Evolutionary conservation across 2,329 filamentous ascomycete genomes (phyloP).

Genomic region (Annulohypoxylon truncatum): DNA sequence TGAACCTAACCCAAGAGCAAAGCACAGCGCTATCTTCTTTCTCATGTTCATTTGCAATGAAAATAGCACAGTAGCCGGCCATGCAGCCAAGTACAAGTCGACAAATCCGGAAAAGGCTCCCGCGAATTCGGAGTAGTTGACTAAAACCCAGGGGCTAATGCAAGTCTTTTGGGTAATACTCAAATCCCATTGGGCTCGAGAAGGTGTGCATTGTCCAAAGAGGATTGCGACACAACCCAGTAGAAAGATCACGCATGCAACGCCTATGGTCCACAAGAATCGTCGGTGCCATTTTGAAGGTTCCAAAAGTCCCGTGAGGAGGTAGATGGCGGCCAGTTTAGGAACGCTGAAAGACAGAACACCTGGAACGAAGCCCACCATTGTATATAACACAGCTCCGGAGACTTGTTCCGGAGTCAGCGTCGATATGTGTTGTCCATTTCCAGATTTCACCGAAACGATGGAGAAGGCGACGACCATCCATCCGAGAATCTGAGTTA

Average conservation of each 20-base stretch:
- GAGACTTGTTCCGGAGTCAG: constrained; percentile 39
- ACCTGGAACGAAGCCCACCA: constrained; percentile 45
- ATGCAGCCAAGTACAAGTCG: constrained; percentile 46
- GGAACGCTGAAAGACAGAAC: constrained; percentile 47
- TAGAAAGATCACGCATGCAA: constrained; percentile 32
- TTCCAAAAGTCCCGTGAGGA: constrained; percentile 45
- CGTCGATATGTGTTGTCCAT: constrained; percentile 47
- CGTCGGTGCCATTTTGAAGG: constrained; percentile 37
- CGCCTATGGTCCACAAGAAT: constrained; percentile 44
- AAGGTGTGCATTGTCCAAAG: constrained; percentile 44
- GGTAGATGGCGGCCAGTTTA: constrained; percentile 46
- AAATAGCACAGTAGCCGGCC: constrained; percentile 42
- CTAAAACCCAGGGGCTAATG: constrained; percentile 34
- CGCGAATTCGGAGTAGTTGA: constrained; percentile 35
- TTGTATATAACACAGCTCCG: constrained; percentile 43
- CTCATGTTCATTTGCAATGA: constrained; percentile 40
- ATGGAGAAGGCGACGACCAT: constrained; percentile 45
- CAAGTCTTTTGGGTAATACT: constrained; percentile 33
- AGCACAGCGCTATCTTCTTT: constrained; percentile 44
- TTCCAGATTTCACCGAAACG: constrained; percentile 46
- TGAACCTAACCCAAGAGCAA: constrained; percentile 45
- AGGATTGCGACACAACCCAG: constrained; percentile 40
- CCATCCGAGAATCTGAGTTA: constrained; percentile 41
- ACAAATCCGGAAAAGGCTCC: constrained; percentile 42
- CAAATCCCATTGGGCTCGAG: constrained; percentile 43